Evolutionary conservation across 768 basidiomycete species (phyloP), one percentile per base, ranked within the genome.

Genomic region (Lentinula edodes): DNA sequence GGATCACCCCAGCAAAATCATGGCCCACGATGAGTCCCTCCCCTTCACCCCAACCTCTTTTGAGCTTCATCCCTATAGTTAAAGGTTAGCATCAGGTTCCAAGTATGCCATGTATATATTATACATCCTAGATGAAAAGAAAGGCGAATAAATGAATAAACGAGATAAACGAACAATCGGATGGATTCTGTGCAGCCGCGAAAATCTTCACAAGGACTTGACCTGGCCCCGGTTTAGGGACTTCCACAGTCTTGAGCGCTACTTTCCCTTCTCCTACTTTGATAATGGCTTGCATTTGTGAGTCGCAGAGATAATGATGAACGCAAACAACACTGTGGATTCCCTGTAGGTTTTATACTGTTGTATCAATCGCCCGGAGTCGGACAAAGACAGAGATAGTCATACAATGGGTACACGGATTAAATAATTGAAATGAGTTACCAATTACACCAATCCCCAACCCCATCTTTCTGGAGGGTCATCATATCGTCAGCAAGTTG

Each of bases 61-160:
- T 28, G 10, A 58, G 18, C 18, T 45, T 52, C 46, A 58, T 58
- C 46, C 61, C 61, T 62, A 35, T 18, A 28, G 28, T 28, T 3
- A 4, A 46, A 39, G 10, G 39, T 4, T n/a, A 35, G n/a, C 6
- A 39, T 42, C 15, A 45, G 56, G 8, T 32, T 45, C 10, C 12
- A 9, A 16, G 13, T 9, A 58, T 2, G 18, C 10, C 3, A 36
- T 18, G 23, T 23, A 23, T 23, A 23, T 23, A 23, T 23, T 23
- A 23, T 23, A 23, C 23, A 23, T 23, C 23, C 23, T 1, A 2
- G 23, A 23, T 23, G 23, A 48, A 20, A 48, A 51, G n/a, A 35
- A 12, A 34, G 5, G 5, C 88, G 90, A 91, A 91, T 88, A 86
- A 89, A 90, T 89, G 13, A 13, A 90, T 90, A 20, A 54, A 56